Conservation (phyloP, 805 yeast genomes). For the Candida nemodendra region DNA sequence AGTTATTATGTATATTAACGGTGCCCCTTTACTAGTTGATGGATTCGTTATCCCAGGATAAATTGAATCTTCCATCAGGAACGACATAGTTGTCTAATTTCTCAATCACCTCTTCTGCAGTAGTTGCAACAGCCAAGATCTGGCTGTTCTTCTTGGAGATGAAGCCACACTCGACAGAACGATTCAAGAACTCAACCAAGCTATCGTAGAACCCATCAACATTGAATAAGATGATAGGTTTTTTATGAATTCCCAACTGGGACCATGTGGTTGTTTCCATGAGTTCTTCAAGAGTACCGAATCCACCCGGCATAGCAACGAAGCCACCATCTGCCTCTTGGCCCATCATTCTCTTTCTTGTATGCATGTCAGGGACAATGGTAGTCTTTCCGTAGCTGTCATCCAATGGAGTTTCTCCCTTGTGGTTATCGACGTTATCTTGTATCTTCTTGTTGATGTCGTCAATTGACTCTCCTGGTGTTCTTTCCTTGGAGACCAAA, state of each 20-base stretch:
- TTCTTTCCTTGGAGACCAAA: conserved; percentile 64
- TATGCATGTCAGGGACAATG: conserved; percentile 85
- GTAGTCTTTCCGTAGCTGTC: conserved; percentile 72
- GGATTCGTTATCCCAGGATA: conserved; percentile 58
- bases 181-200: conserved; percentile 58
- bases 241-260: conserved; percentile 80
- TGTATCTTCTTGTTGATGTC: conserved; percentile 48
- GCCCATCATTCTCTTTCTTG: conserved; percentile 84
- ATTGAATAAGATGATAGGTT: conserved; percentile 78
- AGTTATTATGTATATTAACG: too few relatives aligned
- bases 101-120: conserved; percentile 65
- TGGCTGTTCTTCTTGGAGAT: conserved; percentile 64
- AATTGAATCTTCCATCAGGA: conserved; percentile 72
- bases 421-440: conserved; percentile 57
- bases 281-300: conserved; percentile 85
- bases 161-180: conserved; percentile 63
- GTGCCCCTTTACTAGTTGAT: neutral
- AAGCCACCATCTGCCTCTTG: conserved; percentile 76
- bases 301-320: conserved; percentile 90
- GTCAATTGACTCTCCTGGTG: conserved; percentile 34
- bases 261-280: conserved; percentile 91
- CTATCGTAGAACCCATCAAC: conserved; percentile 78
- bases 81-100: conserved; percentile 58
- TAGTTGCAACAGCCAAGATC: conserved; percentile 66
- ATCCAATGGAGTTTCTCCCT: conserved; percentile 59